phyloP scores from a whole-genome alignment of 2,329 filamentous ascomycete species.

The Aspergillus sclerotialis region DNA sequence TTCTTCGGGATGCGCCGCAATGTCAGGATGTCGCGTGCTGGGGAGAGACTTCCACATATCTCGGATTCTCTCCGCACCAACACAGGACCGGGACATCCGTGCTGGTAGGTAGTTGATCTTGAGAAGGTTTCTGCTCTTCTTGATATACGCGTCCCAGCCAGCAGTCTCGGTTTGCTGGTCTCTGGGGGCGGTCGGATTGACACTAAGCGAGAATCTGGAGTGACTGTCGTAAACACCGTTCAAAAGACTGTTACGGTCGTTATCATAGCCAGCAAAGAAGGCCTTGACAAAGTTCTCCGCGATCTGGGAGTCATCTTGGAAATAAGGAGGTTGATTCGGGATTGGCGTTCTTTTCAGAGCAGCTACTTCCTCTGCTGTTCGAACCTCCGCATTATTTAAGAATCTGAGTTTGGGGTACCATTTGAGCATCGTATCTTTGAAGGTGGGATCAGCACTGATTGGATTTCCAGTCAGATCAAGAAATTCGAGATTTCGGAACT shows the following conservation, averaged over 20 bases:
- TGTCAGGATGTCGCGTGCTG: slow-evolving; percentile 64
- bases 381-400: slow-evolving; percentile 67
- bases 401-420: slow-evolving; percentile 79
- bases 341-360: slow-evolving; percentile 53
- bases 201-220: slow-evolving; percentile 68
- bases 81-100: slow-evolving; percentile 59
- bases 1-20: slow-evolving; percentile 59
- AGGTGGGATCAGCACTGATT: slow-evolving; percentile 56
- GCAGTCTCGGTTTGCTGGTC: slow-evolving; percentile 41
- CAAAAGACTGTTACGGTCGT: slow-evolving; percentile 57
- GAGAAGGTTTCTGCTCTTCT: slow-evolving; percentile 68
- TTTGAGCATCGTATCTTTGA: slow-evolving; percentile 61
- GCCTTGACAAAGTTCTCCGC: slow-evolving; percentile 68
- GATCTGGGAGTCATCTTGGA: slow-evolving; percentile 66
- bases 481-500: slow-evolving; percentile 72
- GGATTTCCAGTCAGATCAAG: slow-evolving; percentile 74
- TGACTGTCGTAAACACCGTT: slow-evolving; percentile 66
- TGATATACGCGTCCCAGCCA: slow-evolving; percentile 67
- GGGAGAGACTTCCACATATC: slow-evolving; percentile 66
- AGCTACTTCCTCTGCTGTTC: slow-evolving; percentile 63
- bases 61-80: slow-evolving; percentile 58
- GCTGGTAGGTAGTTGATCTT: slow-evolving; percentile 57
- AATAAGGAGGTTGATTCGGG: slow-evolving; percentile 58
- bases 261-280: slow-evolving; percentile 70
- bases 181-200: slow-evolving; percentile 58